Evolutionary conservation across 176 grass and related monocot species (phyloP).

Genomic region (Oryza nivara): DNA sequence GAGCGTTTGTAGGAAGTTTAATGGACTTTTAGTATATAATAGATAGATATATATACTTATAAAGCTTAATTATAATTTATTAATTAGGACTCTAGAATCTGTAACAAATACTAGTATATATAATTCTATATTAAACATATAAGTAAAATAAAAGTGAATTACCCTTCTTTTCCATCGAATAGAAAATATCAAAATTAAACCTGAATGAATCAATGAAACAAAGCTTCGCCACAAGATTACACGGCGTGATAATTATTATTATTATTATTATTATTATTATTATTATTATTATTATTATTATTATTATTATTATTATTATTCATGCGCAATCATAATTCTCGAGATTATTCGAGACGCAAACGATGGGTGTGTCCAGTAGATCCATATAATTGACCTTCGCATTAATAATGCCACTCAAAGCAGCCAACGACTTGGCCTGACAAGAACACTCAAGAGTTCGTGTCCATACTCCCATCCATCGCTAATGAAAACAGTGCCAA

Average conservation of each 20-base stretch:
- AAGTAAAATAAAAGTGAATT: too few relatives aligned
- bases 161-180: too few relatives aligned
- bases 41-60: too few relatives aligned
- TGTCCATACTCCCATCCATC: background rate
- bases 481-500: background rate
- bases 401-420: slow-evolving; percentile 24
- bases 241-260: background rate
- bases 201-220: background rate
- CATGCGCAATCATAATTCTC: background rate
- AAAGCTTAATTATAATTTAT: too few relatives aligned
- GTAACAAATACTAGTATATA: too few relatives aligned
- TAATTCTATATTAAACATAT: too few relatives aligned
- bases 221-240: background rate
- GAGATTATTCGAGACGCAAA: background rate
- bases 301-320: background rate
- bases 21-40: too few relatives aligned
- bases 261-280: background rate
- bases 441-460: background rate
- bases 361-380: background rate
- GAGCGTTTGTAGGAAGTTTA: too few relatives aligned
- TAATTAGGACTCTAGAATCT: too few relatives aligned
- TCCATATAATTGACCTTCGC: background rate
- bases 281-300: background rate
- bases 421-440: slow-evolving; percentile 21
- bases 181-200: background rate